phyloP scores from a whole-genome alignment of 1,284 basidiomycete species.

The Mycena citricolor region DNA sequence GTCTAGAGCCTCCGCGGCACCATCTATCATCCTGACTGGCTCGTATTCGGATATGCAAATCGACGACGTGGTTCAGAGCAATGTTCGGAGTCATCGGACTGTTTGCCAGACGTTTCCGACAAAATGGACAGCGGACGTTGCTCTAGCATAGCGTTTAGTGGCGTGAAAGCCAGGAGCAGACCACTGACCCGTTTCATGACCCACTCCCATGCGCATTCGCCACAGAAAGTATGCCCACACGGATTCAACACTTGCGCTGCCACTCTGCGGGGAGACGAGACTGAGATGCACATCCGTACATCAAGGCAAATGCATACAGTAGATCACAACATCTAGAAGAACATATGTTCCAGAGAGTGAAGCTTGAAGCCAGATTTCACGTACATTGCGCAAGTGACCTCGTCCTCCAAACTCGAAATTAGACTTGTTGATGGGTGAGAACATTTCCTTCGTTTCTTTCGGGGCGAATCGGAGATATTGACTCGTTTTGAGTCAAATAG shows the following conservation, averaged over 20 bases:
- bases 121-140: constrained; percentile 45
- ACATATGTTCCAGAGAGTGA: constrained; percentile 7
- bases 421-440: constrained; percentile 17
- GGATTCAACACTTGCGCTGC: constrained; percentile 54
- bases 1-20: constrained; percentile 47
- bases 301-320: constrained; percentile 38
- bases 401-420: constrained; percentile 46
- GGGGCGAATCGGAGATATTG: constrained; percentile 15
- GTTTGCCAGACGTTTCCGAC: constrained; percentile 41
- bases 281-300: neutral
- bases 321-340: constrained; percentile 52
- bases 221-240: constrained; percentile 58
- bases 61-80: constrained; percentile 48
- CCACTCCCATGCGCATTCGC: constrained; percentile 53
- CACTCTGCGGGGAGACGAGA: constrained; percentile 35
- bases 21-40: constrained; percentile 38
- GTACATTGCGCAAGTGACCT: constrained; percentile 57
- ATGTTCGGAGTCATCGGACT: constrained; percentile 53
- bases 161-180: constrained; percentile 6
- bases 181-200: constrained; percentile 40
- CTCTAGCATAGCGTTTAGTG: constrained; percentile 26
- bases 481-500: neutral
- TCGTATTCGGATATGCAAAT: constrained; percentile 45
- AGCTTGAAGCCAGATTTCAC: constrained; percentile 24
- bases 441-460: constrained; percentile 34